These are phyloP conservation scores for Orbilia brochopaga DNA, from an alignment of 2,329 filamentous ascomycete species.

Conservation along the genomic window DNA sequence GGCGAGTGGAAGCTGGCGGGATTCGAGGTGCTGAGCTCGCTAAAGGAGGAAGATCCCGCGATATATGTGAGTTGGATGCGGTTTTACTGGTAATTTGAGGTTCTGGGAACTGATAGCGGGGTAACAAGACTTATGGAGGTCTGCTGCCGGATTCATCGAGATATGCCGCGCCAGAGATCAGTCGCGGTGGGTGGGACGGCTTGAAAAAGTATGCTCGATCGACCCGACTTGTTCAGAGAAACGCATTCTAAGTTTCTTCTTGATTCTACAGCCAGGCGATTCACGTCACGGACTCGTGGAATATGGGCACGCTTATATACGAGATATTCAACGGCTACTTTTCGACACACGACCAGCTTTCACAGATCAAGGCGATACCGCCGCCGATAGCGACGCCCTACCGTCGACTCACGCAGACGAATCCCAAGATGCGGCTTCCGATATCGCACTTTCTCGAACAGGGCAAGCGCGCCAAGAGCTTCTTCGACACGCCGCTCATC, in stretches of 20 bases:
- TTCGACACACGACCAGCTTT: slow-evolving; percentile 75
- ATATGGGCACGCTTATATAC: slow-evolving; percentile 80
- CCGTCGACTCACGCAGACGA: slow-evolving; percentile 83
- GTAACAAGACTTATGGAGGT: slow-evolving; percentile 76
- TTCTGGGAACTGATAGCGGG: neutral
- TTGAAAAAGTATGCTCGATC: slow-evolving; percentile 76
- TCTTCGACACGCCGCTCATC: slow-evolving; percentile 92
- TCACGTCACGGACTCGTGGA: slow-evolving; percentile 80
- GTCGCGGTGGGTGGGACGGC: slow-evolving; percentile 84
- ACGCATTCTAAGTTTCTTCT: slow-evolving; percentile 3
- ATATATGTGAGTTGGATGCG: slow-evolving; percentile 70
- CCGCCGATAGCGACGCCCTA: slow-evolving; percentile 89
- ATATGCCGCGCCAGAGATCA: slow-evolving; percentile 86
- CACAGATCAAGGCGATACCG: slow-evolving; percentile 84
- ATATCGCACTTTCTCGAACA: slow-evolving; percentile 88
- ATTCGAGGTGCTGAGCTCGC: slow-evolving; percentile 89
- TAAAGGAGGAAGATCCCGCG: slow-evolving; percentile 93
- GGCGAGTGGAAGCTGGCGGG: slow-evolving; percentile 97
- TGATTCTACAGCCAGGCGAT: slow-evolving; percentile 50
- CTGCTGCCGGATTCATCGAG: slow-evolving; percentile 81
- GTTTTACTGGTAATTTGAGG: slow-evolving; percentile 53
- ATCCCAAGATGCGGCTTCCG: slow-evolving; percentile 85
- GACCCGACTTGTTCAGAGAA: neutral
- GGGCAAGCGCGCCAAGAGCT: slow-evolving; percentile 78
- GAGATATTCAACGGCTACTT: slow-evolving; percentile 92